A percentile compares a stretch with the other conserved stretches of the same genome.
Conservation (phyloP, 2,329 filamentous ascomycete genomes). For the Fusarium sp. region DNA sequence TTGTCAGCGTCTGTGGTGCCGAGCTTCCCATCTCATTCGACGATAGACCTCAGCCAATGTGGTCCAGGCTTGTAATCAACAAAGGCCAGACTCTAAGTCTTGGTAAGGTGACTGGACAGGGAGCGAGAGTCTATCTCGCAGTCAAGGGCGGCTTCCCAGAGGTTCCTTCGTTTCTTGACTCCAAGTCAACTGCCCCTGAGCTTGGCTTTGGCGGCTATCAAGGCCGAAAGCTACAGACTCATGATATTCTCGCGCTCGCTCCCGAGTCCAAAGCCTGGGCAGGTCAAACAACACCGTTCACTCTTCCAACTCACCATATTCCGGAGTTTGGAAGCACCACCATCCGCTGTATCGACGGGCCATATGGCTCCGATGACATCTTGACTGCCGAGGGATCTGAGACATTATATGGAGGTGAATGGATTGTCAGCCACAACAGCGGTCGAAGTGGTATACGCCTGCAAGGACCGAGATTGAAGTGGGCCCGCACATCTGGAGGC, state of each 20-base stretch:
- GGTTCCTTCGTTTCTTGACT: conserved; percentile 69
- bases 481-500: conserved; percentile 70
- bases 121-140: not conserved
- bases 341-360: not conserved
- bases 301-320: not conserved
- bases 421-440: conserved; percentile 5
- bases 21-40: not conserved
- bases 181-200: conserved; percentile 70
- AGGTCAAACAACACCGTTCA: not conserved
- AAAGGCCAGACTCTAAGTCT: not conserved
- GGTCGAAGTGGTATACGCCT: conserved; percentile 69
- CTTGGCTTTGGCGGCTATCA: conserved; percentile 72
- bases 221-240: conserved; percentile 65
- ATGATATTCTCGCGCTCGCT: conserved; percentile 34
- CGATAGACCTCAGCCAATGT: not conserved
- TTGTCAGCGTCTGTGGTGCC: not conserved
- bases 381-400: not conserved
- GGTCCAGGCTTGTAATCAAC: not conserved
- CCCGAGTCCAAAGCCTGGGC: not conserved
- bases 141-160: conserved; percentile 44
- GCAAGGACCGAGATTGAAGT: conserved; percentile 69
- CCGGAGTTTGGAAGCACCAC: not conserved
- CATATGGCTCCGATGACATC: conserved; percentile 1
- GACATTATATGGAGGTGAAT: not conserved
- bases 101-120: not conserved